Evolutionary conservation across 2,329 filamentous ascomycete genomes (phyloP), one percentile per base, ranked within the genome.

Genomic region (Paraphoma sp.): DNA sequence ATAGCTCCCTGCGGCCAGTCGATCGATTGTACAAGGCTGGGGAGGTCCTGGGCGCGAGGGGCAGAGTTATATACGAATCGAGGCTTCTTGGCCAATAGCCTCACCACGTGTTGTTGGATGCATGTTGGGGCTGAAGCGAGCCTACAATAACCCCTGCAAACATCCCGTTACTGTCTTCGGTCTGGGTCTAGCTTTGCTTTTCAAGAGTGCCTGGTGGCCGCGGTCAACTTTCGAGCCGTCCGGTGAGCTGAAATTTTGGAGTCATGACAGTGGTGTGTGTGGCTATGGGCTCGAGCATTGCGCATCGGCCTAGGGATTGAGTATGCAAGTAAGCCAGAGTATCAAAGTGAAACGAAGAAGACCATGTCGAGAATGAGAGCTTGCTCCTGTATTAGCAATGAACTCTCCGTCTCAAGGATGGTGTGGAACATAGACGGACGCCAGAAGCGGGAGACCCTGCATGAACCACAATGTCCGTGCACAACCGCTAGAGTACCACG

Each of bases 111-210:
- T 47, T 47, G 31, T 8, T 17, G 11, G 23, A 33, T 40, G 18
- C 50, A 41, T 42, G 36, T n/a, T 42, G 48, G 45, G 48, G 48
- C 48, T 51, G 40, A 51, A 17, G 48, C 41, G 30, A 18, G 17
- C 33, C 16, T 23, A 14, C 48, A 36, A 33, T 12, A 17, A 16
- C 41, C 48, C 28, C 43, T 16, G 11, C 41, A 7, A 44, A 36
- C 10, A 38, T 41, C 33, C 33, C 33, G 10, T 36, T 36, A 36
- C 33, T 2, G 33, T 36, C 23, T 36, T 14, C 9, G 14, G 33
- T 3, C 33, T 2, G 33, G 33, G 3, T 36, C 10, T 36, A 36
- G 33, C 23, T 3, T 23, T 23, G 23, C 23, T 23, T 23, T 23
- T 23, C 23, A 23, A 23, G 23, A 23, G 23, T 23, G 23, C 23